Conservation (phyloP, 2,329 filamentous ascomycete species). For the Pseudopithomyces chartarum region DNA sequence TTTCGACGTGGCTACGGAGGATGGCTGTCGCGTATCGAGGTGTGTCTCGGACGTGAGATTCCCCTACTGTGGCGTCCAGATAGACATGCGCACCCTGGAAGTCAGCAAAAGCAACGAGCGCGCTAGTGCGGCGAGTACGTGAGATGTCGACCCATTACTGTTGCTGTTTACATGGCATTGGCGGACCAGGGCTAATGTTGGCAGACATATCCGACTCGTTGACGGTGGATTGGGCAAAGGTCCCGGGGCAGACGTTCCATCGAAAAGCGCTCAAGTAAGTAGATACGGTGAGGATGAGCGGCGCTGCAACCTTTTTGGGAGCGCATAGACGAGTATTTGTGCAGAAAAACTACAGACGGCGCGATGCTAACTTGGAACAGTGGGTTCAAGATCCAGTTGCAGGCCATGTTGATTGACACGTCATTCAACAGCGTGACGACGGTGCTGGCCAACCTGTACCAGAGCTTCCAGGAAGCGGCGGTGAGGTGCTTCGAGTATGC, state of each 20-base stretch:
- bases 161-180: neutral
- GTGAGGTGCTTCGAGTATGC: conserved; percentile 71
- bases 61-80: conserved; percentile 84
- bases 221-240: conserved; percentile 75
- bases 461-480: conserved; percentile 77
- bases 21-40: conserved; percentile 41
- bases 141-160: conserved; percentile 1
- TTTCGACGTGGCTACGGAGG: conserved; percentile 70
- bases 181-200: conserved; percentile 18
- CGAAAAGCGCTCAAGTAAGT: conserved; percentile 73
- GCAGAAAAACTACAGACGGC: conserved; percentile 3
- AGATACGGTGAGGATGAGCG: conserved; percentile 31
- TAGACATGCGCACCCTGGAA: conserved; percentile 76
- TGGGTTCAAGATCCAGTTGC: conserved; percentile 82
- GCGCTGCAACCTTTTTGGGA: neutral
- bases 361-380: conserved; percentile 35
- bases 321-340: neutral
- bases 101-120: conserved; percentile 71
- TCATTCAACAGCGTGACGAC: conserved; percentile 72
- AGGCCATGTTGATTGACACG: conserved; percentile 82
- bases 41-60: conserved; percentile 62
- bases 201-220: conserved; percentile 69
- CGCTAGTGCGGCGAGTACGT: conserved; percentile 56
- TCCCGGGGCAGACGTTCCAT: conserved; percentile 77
- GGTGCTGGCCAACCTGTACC: conserved; percentile 74